Evolutionary conservation across 257 asterid genomes (phyloP).

Genomic region (Jacaranda mimosifolia): DNA sequence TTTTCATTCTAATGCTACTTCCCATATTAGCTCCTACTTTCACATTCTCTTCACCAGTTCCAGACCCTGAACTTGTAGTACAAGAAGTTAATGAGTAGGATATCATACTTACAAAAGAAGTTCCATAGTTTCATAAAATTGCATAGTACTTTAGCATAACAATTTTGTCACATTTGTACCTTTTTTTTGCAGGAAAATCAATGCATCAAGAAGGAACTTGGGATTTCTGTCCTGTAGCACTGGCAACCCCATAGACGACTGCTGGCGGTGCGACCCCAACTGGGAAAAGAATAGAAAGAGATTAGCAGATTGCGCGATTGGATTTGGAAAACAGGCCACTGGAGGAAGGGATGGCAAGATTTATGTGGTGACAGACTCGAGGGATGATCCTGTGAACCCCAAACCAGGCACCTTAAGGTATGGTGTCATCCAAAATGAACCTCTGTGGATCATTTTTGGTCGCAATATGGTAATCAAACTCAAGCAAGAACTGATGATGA

Average conservation of each 20-base stretch:
- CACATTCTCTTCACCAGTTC: slow-evolving; percentile 63
- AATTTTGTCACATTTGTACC: slow-evolving; percentile 1
- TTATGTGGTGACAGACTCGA: slow-evolving; percentile 72
- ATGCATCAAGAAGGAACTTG: slow-evolving; percentile 72
- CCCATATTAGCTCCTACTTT: slow-evolving; percentile 39
- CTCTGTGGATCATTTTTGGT: slow-evolving; percentile 76
- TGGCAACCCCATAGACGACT: slow-evolving; percentile 92
- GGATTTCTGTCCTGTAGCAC: slow-evolving; percentile 79
- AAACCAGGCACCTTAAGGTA: slow-evolving; percentile 76
- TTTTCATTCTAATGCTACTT: slow-evolving; percentile 44
- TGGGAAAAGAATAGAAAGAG: slow-evolving; percentile 79
- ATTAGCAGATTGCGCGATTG: slow-evolving; percentile 85
- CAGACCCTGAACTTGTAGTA: slow-evolving; percentile 74
- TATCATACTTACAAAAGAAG: neutral
- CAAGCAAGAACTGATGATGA: slow-evolving; percentile 81
- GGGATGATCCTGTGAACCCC: slow-evolving; percentile 78
- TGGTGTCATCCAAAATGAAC: slow-evolving; percentile 81
- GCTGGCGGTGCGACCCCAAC: slow-evolving; percentile 91
- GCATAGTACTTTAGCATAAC: neutral
- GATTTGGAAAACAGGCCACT: slow-evolving; percentile 84
- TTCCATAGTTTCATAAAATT: neutral
- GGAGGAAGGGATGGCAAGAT: slow-evolving; percentile 83
- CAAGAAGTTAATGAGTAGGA: slow-evolving; percentile 81
- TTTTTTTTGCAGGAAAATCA: slow-evolving; percentile 60
- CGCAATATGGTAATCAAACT: slow-evolving; percentile 79